phyloP scores from a whole-genome alignment of 139 green algal genomes.

The Chlamydomonas incerta region DNA sequence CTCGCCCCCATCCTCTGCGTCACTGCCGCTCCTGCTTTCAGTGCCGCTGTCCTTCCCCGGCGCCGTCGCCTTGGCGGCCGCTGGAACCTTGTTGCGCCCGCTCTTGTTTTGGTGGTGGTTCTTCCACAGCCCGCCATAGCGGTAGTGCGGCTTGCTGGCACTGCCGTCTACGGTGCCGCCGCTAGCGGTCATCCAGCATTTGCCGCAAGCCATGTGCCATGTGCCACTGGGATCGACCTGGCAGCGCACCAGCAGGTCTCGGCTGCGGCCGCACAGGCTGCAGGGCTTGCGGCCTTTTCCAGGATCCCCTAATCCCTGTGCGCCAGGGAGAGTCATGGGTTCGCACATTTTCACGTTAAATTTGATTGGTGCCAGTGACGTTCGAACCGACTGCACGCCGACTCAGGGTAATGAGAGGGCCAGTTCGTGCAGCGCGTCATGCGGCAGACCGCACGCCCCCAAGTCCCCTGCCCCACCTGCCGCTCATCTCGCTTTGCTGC shows the following conservation, averaged over 20 bases:
- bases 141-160: not conserved
- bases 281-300: slow-evolving; percentile 27
- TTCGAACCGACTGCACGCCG: too few relatives aligned
- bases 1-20: too few relatives aligned
- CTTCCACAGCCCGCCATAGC: slow-evolving; percentile 38
- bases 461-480: not conserved
- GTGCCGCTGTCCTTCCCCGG: not conserved
- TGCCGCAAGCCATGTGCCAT: slow-evolving; percentile 40
- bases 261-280: slow-evolving; percentile 4
- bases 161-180: slow-evolving; percentile 22
- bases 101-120: slow-evolving; percentile 5
- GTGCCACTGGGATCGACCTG: slow-evolving; percentile 12
- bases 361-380: too few relatives aligned
- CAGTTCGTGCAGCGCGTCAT: too few relatives aligned
- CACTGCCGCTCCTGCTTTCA: not conserved
- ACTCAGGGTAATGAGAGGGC: too few relatives aligned
- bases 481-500: not conserved
- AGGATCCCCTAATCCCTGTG: not conserved
- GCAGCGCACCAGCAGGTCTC: slow-evolving; percentile 36
- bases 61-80: not conserved
- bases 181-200: slow-evolving; percentile 17
- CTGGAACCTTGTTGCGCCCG: slow-evolving; percentile 10
- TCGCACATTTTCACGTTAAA: not conserved
- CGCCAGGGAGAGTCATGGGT: not conserved
- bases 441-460: too few relatives aligned